Evolutionary conservation across 148 eudicot species (phyloP).

Genomic region (Agrostemma githago): DNA sequence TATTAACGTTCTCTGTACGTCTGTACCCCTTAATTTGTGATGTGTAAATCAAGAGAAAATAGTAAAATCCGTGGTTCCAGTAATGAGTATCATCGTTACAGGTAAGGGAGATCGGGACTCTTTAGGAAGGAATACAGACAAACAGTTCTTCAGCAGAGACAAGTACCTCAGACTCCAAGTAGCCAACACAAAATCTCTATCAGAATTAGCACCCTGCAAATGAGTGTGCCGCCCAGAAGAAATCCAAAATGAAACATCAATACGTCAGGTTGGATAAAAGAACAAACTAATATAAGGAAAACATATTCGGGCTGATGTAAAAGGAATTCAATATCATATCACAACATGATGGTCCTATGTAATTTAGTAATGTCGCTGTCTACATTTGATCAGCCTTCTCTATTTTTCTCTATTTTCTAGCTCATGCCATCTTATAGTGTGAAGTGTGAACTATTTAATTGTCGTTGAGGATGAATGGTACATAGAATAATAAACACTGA

Average conservation of each 20-base stretch:
- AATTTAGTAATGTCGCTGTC: background rate
- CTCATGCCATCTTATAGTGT: background rate
- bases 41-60: background rate
- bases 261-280: background rate
- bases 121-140: background rate
- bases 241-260: background rate
- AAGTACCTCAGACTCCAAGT: slow-evolving; percentile 76
- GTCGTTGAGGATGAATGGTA: background rate
- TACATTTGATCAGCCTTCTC: background rate
- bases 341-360: background rate
- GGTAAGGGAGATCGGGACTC: background rate
- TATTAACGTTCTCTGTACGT: background rate
- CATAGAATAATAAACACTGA: background rate
- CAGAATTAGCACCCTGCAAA: slow-evolving; percentile 47
- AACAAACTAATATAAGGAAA: background rate
- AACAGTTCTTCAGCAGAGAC: slow-evolving; percentile 4
- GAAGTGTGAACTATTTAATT: background rate
- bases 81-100: background rate
- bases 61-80: no score
- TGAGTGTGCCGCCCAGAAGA: background rate
- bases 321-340: background rate
- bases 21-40: background rate
- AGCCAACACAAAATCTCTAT: slow-evolving; percentile 44
- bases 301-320: background rate
- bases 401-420: background rate